Evolutionary conservation across 2,329 filamentous ascomycete genomes (phyloP).

Genomic region (Aspergillus ibericus): DNA sequence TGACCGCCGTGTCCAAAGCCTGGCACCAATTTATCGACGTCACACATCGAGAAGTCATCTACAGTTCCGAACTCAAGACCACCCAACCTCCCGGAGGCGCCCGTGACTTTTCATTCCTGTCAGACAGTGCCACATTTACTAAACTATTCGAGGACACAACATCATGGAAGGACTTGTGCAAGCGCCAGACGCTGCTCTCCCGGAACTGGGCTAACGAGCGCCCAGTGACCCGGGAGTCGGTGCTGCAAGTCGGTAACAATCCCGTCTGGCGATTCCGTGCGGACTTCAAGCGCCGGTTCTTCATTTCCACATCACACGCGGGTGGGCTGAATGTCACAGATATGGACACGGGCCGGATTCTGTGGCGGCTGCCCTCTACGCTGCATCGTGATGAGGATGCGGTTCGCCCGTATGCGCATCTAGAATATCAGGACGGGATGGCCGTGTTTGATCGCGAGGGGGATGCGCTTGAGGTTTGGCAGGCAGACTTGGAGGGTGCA

Average conservation of each 20-base stretch:
- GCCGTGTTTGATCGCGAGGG: slow-evolving; percentile 49
- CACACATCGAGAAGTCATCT: slow-evolving; percentile 45
- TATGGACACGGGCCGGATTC: slow-evolving; percentile 45
- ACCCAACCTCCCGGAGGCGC: slow-evolving; percentile 23
- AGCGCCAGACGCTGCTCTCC: slow-evolving; percentile 40
- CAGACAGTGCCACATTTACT: slow-evolving; percentile 29
- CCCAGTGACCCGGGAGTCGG: slow-evolving; percentile 40
- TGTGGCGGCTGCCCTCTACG: slow-evolving; percentile 41
- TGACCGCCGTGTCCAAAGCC: slow-evolving; percentile 35
- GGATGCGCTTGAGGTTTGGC: slow-evolving; percentile 49
- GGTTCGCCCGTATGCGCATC: slow-evolving; percentile 47
- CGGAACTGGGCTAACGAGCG: slow-evolving; percentile 39
- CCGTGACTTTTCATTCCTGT: slow-evolving; percentile 35
- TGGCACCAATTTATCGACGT: slow-evolving; percentile 47
- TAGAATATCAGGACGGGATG: slow-evolving; percentile 50
- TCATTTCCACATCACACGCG: slow-evolving; percentile 47
- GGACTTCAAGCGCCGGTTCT: slow-evolving; percentile 49
- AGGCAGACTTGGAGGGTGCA: slow-evolving; percentile 35
- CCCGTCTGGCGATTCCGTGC: slow-evolving; percentile 49
- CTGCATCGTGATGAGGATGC: slow-evolving; percentile 26
- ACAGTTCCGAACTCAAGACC: slow-evolving; percentile 40
- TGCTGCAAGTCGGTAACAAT: slow-evolving; percentile 43
- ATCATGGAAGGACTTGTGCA: slow-evolving; percentile 50
- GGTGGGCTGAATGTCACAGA: slow-evolving; percentile 50
- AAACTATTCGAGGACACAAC: slow-evolving; percentile 34